phyloP scores from a whole-genome alignment of 2,329 filamentous ascomycete species.

The Nemania abortiva region DNA sequence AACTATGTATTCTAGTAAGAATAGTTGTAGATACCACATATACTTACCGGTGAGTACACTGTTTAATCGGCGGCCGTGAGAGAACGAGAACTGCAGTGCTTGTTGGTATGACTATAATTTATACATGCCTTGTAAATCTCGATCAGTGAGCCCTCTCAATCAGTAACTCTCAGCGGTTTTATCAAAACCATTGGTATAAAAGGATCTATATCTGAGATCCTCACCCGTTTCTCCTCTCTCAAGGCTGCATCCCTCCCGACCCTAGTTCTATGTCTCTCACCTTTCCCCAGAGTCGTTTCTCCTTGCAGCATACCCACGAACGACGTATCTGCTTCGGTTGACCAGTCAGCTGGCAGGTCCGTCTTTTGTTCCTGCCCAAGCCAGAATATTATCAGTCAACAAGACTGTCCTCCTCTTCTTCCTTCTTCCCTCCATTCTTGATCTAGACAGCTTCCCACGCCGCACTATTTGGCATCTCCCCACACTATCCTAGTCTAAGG shows the following conservation, averaged over 20 bases:
- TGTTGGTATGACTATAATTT: not conserved
- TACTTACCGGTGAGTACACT: too few species aligned
- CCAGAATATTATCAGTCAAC: too few species aligned
- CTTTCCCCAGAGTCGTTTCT: not conserved
- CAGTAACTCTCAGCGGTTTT: too few species aligned
- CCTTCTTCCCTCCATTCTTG: not conserved
- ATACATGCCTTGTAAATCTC: too few species aligned
- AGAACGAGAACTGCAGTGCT: not conserved
- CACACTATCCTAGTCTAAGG: not conserved
- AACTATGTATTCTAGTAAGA: too few species aligned
- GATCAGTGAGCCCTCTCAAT: too few species aligned
- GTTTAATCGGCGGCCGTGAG: too few species aligned
- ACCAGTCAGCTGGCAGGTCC: too few species aligned
- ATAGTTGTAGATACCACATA: too few species aligned
- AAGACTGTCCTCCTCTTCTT: not conserved
- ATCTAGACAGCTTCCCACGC: not conserved
- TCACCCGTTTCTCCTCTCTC: not conserved
- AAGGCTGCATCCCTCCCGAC: not conserved
- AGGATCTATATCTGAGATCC: not conserved
- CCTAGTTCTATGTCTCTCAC: not conserved
- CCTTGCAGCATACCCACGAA: not conserved
- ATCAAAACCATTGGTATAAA: too few species aligned
- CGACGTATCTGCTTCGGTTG: too few species aligned
- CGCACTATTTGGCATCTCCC: slow-evolving; percentile 4
- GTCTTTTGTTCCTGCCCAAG: too few species aligned